Evolutionary conservation across 345 rosid genomes (phyloP).

Genomic region (Populus euphratica): DNA sequence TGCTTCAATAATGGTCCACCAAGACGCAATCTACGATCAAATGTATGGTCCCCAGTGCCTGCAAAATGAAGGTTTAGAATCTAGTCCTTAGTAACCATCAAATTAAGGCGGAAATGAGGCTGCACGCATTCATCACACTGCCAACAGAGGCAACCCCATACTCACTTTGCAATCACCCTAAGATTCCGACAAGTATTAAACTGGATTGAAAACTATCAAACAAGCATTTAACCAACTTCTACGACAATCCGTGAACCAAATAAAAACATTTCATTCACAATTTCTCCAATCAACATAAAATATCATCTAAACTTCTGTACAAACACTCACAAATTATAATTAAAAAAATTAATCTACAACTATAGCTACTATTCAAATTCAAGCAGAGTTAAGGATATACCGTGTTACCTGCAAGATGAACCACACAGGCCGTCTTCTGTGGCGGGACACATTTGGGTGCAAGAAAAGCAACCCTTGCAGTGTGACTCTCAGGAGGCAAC

Average conservation of each 20-base stretch:
- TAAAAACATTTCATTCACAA: neutral
- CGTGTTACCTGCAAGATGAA: constrained; percentile 92
- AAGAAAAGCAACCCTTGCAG: constrained; percentile 84
- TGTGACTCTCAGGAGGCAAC: constrained; percentile 85
- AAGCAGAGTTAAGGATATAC: neutral
- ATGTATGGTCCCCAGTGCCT: constrained; percentile 98
- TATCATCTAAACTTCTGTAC: neutral
- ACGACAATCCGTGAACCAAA: neutral
- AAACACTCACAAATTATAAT: neutral
- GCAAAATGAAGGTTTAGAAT: constrained; percentile 21
- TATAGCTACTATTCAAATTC: neutral
- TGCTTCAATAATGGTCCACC: constrained; percentile 89
- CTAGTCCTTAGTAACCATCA: neutral
- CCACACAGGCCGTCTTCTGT: constrained; percentile 88
- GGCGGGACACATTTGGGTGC: constrained; percentile 68
- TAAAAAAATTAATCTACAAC: neutral
- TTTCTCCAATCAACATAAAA: neutral
- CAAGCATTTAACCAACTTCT: neutral
- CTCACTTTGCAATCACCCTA: neutral
- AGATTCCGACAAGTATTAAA: neutral
- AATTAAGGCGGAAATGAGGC: constrained; percentile 3
- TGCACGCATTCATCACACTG: neutral
- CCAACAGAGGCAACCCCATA: neutral
- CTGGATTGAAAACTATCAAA: neutral
- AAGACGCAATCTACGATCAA: constrained; percentile 80